Percentiles rank a stretch among this genome's conserved stretches.
These are phyloP conservation scores for Lenzites betulinus DNA, from an alignment of 768 basidiomycete species.

Conservation along the genomic window DNA sequence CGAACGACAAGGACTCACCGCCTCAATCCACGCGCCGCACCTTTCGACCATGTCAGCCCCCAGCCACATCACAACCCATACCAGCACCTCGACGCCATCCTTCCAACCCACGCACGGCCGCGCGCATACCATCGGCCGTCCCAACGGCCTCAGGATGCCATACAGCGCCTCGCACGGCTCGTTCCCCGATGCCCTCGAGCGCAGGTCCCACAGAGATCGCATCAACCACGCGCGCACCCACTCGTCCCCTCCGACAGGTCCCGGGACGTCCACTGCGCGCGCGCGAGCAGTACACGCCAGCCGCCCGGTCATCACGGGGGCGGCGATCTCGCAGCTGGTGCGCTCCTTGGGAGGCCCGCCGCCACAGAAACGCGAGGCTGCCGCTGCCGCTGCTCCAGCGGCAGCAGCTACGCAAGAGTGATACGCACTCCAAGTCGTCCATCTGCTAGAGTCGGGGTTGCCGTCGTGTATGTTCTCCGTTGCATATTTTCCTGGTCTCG, in stretches of 20 bases:
- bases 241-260: conserved; percentile 58
- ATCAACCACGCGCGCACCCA: conserved; percentile 60
- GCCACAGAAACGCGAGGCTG: conserved; percentile 22
- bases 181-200: conserved; percentile 36
- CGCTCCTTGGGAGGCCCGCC: conserved; percentile 53
- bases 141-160: conserved; percentile 28
- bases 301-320: conserved; percentile 74
- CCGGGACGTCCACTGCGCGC: conserved; percentile 36
- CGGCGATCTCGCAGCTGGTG: conserved; percentile 67
- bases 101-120: conserved; percentile 50
- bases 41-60: conserved; percentile 42
- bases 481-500: conserved; percentile 6
- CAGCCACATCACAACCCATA: conserved; percentile 36
- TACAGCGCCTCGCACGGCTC: conserved; percentile 34
- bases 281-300: conserved; percentile 44
- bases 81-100: conserved; percentile 30
- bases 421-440: neutral
- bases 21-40: conserved; percentile 61
- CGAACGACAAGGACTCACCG: conserved; percentile 38
- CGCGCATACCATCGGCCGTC: conserved; percentile 57
- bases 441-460: neutral
- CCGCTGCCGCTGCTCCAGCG: conserved; percentile 8
- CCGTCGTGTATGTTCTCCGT: neutral
- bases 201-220: conserved; percentile 42
- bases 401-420: conserved; percentile 23